These are phyloP conservation scores for Gloeopeniophorella convolvens DNA, from an alignment of 768 basidiomycete species.

Conservation along the genomic window DNA sequence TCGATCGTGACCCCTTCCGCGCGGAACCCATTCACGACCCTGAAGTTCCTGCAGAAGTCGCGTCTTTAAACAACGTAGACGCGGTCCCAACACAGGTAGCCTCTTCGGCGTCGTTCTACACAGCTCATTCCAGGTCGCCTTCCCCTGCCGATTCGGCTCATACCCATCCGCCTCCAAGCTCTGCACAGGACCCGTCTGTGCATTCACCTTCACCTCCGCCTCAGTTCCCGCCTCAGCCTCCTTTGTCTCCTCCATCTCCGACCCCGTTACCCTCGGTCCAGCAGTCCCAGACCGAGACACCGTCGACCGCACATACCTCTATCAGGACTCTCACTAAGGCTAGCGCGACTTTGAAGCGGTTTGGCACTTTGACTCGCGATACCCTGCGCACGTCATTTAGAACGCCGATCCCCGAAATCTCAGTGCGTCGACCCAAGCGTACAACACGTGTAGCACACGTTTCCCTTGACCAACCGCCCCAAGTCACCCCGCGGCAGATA, in stretches of 20 bases:
- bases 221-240: slow-evolving; percentile 8
- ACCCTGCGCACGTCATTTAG: slow-evolving; percentile 19
- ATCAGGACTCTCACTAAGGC: slow-evolving; percentile 17
- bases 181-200: not conserved
- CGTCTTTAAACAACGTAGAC: slow-evolving; percentile 5
- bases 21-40: slow-evolving; percentile 15
- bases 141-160: slow-evolving; percentile 1
- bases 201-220: slow-evolving; percentile 7
- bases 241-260: slow-evolving; percentile 12
- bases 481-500: slow-evolving; percentile 2
- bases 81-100: slow-evolving; percentile 5
- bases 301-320: slow-evolving; percentile 15
- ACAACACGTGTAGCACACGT: slow-evolving; percentile 16
- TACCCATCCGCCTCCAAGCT: not conserved
- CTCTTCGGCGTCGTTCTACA: slow-evolving; percentile 21
- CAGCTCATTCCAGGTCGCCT: slow-evolving; percentile 18
- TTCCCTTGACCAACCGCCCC: slow-evolving; percentile 9
- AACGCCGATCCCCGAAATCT: slow-evolving; percentile 15
- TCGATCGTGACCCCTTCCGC: slow-evolving; percentile 29
- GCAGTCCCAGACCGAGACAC: slow-evolving; percentile 4
- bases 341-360: slow-evolving; percentile 17
- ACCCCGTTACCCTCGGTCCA: not conserved
- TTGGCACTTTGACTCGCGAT: slow-evolving; percentile 17
- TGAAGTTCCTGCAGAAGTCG: not conserved
- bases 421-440: slow-evolving; percentile 3